Base-by-base conservation (phyloP, 164 flowering plant species). In the Sedum album region DNA sequence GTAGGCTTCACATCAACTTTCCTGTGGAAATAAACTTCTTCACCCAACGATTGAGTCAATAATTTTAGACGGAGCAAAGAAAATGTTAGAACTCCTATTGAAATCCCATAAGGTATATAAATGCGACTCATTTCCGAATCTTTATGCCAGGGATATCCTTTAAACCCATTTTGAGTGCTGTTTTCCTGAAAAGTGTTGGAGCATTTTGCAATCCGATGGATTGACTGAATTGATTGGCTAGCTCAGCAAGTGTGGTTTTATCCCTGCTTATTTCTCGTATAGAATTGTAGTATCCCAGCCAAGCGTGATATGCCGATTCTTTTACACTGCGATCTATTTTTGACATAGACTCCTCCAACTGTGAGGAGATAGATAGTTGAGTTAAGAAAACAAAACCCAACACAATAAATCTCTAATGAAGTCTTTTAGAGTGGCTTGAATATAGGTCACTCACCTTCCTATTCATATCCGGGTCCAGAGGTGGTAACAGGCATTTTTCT, bases 251-350 rank as follows among this genome's bases (percentile, higher is more conserved):
- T 5, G 83, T 79, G 33, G 97, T 87, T 73, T 95, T 95, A 71
- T 92, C 96, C 72, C 97, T 77, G 61, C 98, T 89, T 64, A 86
- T 90, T 76, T 89, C 90, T 25, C 81, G 79, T 70, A 92, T 82
- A 1, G 99, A 92, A 80, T 95, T 95, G 65, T 95, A 95, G 70
- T 86, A 88, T 25, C 98, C 97, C n/a, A 92, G 95, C 99, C 99
- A 95, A 41, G 96, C 88, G 82, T 89, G 99, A 79, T 89, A 92
- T 66, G 98, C 99, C 26, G 88, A 94, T 82, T 95, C 97, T 76
- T 89, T 95, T 26, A 86, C 72, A 68, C 89, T 83, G 14, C 69
- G 42, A 71, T 92, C 97, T 42, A 95, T 78, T 79, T 79, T 83
- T 18, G 76, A 72, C 87, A 95, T 74, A 14, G 90, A 82, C 9